Evolutionary conservation across 768 basidiomycete species (phyloP).

Genomic region (Leccinum barrowsii): DNA sequence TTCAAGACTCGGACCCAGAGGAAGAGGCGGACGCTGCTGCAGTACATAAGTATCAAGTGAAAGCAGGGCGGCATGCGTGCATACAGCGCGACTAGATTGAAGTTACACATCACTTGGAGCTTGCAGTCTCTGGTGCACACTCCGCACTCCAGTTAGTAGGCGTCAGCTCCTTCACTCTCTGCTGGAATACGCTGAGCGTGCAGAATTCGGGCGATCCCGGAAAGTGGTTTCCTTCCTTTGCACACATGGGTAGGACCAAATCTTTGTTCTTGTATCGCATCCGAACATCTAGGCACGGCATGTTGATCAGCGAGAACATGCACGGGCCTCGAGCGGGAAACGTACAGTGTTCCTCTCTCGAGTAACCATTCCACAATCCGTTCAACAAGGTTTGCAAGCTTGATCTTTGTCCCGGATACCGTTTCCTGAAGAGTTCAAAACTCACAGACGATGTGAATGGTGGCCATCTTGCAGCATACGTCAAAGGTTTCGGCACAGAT

Average conservation of each 20-base stretch:
- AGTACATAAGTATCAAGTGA: neutral
- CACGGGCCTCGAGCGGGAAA: neutral
- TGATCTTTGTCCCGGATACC: slow-evolving; percentile 5
- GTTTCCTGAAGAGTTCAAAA: slow-evolving; percentile 65
- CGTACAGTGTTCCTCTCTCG: slow-evolving; percentile 43
- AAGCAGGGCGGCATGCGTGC: neutral
- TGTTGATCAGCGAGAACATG: neutral
- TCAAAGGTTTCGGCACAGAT: neutral
- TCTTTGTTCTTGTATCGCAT: slow-evolving; percentile 73
- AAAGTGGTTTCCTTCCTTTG: slow-evolving; percentile 62
- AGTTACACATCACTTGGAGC: slow-evolving; percentile 1
- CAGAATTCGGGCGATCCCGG: slow-evolving; percentile 72
- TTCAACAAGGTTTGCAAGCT: slow-evolving; percentile 42
- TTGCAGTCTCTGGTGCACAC: slow-evolving; percentile 38
- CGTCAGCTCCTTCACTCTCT: slow-evolving; percentile 60
- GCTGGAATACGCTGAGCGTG: slow-evolving; percentile 59
- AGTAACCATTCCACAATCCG: slow-evolving; percentile 32
- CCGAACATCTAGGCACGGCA: slow-evolving; percentile 48
- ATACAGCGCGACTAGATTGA: neutral
- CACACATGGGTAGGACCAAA: slow-evolving; percentile 61
- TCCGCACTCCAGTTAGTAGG: slow-evolving; percentile 65
- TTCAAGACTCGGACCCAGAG: slow-evolving; percentile 14
- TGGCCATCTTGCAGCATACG: slow-evolving; percentile 52
- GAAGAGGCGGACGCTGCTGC: neutral
- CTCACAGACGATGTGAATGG: slow-evolving; percentile 71